Evolutionary conservation across 768 basidiomycete genomes (phyloP).

Genomic region (Lactifluus hygrophoroides): DNA sequence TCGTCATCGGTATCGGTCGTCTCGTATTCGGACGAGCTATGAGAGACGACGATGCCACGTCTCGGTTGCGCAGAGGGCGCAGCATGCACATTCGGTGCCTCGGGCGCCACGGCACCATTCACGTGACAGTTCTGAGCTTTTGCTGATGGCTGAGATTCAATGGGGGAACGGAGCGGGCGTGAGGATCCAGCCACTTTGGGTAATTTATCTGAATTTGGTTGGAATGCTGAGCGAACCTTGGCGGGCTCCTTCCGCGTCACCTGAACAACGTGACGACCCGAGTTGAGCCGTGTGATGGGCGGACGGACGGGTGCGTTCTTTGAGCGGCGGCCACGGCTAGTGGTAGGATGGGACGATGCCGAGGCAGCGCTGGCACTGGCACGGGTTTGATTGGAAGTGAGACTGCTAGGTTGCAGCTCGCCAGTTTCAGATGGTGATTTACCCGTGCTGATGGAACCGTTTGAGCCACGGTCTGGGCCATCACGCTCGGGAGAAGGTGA

Average conservation of each 20-base stretch:
- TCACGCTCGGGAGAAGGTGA: conserved; percentile 36
- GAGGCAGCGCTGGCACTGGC: conserved; percentile 26
- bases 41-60: conserved; percentile 38
- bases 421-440: conserved; percentile 25
- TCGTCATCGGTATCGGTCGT: conserved; percentile 44
- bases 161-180: conserved; percentile 3
- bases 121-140: conserved; percentile 13
- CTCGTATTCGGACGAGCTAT: conserved; percentile 40
- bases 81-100: background rate
- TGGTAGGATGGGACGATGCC: conserved; percentile 20
- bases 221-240: background rate
- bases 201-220: conserved; percentile 1
- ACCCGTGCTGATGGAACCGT: conserved; percentile 27
- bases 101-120: conserved; percentile 11
- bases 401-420: conserved; percentile 29
- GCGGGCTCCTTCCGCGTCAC: conserved; percentile 3
- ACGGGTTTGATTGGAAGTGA: conserved; percentile 29
- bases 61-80: conserved; percentile 5
- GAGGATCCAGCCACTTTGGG: conserved; percentile 9
- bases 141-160: conserved; percentile 5
- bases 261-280: conserved; percentile 11
- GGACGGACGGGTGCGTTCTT: conserved; percentile 17
- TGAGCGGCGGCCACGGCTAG: conserved; percentile 20
- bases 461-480: conserved; percentile 22
- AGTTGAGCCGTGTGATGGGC: conserved; percentile 10